These are phyloP conservation scores for Mucor saturninus DNA, from an alignment of 371 early-diverging fungal species.

Conservation along the genomic window DNA sequence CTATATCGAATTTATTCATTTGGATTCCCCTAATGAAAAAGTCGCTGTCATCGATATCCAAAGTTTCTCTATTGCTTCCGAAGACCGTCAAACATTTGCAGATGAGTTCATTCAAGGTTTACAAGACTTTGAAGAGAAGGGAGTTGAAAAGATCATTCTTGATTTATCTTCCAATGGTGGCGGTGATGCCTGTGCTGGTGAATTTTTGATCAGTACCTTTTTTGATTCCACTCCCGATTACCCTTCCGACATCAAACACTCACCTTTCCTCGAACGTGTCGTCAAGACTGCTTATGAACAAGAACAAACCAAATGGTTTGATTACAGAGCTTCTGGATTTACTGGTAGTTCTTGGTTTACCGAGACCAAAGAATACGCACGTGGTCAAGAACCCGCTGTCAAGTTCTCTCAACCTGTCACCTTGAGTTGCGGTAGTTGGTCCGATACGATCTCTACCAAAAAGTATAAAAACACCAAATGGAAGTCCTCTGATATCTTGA, in stretches of 20 bases:
- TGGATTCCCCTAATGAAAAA: constrained; percentile 32
- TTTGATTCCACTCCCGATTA: constrained; percentile 52
- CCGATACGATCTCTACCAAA: constrained; percentile 16
- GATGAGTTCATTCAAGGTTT: constrained; percentile 42
- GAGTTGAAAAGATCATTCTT: constrained; percentile 51
- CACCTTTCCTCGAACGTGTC: constrained; percentile 50
- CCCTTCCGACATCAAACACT: constrained; percentile 51
- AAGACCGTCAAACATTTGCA: constrained; percentile 43
- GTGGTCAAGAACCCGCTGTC: constrained; percentile 34
- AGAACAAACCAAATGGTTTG: constrained; percentile 50
- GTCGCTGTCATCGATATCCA: constrained; percentile 57
- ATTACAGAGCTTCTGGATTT: constrained; percentile 34
- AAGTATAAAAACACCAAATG: constrained; percentile 40
- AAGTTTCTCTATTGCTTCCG: constrained; percentile 48
- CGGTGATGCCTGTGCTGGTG: constrained; percentile 60
- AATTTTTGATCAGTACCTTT: constrained; percentile 53
- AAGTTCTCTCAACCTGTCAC: constrained; percentile 48
- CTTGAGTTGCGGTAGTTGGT: constrained; percentile 32
- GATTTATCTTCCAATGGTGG: constrained; percentile 56
- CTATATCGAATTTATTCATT: constrained; percentile 43
- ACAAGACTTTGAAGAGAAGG: constrained; percentile 42
- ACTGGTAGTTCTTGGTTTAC: constrained; percentile 42
- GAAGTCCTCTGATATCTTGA: constrained; percentile 45
- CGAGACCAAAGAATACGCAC: constrained; percentile 34
- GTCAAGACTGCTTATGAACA: constrained; percentile 42